phyloP scores from a whole-genome alignment of 768 basidiomycete genomes.

The Termitomyces sp. region DNA sequence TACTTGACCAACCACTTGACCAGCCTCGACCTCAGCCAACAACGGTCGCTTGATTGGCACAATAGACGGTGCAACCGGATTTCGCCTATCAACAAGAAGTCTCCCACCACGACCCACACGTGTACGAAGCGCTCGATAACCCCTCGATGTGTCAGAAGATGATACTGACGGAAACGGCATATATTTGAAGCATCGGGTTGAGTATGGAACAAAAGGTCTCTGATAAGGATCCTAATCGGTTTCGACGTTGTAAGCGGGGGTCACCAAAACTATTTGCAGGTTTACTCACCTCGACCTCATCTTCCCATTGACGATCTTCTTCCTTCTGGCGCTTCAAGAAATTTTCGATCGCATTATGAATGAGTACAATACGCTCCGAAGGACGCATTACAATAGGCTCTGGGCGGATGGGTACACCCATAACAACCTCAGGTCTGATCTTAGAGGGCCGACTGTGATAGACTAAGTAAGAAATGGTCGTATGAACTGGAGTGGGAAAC shows the following conservation, averaged over 20 bases:
- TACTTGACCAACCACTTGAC: too few species aligned
- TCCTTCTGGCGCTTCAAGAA: constrained; percentile 61
- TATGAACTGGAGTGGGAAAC: background rate
- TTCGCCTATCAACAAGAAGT: constrained; percentile 66
- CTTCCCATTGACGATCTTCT: constrained; percentile 78
- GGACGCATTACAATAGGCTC: constrained; percentile 42
- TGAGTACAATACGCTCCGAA: constrained; percentile 54
- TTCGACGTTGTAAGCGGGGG: background rate
- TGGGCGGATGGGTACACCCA: background rate
- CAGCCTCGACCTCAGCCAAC: background rate
- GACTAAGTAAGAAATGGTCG: background rate
- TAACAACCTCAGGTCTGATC: background rate
- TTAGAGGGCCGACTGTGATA: background rate
- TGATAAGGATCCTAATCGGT: constrained; percentile 62
- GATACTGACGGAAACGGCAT: background rate
- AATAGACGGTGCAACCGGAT: constrained; percentile 20
- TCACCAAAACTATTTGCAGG: background rate
- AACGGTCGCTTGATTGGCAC: background rate
- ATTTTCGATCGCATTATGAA: constrained; percentile 57
- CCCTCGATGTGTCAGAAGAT: constrained; percentile 10
- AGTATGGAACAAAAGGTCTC: constrained; percentile 45
- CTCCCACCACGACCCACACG: constrained; percentile 83
- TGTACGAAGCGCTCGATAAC: constrained; percentile 52
- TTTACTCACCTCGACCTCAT: constrained; percentile 67
- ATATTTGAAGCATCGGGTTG: constrained; percentile 63